phyloP scores from a whole-genome alignment of 331 rosid genomes.

The Ulmus americana region DNA sequence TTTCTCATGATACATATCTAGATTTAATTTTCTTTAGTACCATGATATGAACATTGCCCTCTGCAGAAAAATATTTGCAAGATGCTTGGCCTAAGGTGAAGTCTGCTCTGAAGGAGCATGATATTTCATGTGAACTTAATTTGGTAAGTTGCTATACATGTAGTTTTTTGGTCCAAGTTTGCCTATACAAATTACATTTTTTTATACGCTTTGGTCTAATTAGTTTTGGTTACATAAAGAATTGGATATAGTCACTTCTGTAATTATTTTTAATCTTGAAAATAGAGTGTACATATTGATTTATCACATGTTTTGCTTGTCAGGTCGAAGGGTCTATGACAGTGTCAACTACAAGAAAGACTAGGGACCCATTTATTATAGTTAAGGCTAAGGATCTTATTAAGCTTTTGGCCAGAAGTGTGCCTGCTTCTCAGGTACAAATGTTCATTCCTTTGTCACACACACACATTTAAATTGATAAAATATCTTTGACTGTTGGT shows the following conservation, averaged over 20 bases:
- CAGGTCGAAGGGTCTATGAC: conserved; percentile 93
- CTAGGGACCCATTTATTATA: conserved; percentile 76
- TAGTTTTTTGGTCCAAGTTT: not conserved
- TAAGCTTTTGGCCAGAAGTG: conserved; percentile 83
- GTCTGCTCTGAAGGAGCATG: conserved; percentile 50
- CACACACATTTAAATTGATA: no score
- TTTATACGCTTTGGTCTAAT: not conserved
- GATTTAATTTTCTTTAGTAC: not conserved
- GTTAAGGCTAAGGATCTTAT: conserved; percentile 89
- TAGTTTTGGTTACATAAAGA: not conserved
- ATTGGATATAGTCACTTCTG: not conserved
- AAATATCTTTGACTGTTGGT: no score
- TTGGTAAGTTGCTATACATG: conserved; percentile 36
- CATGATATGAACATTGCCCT: conserved; percentile 1
- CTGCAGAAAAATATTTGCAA: conserved; percentile 66
- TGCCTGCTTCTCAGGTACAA: conserved; percentile 80
- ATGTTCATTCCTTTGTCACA: not conserved
- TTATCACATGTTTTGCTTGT: not conserved
- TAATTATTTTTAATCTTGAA: not conserved
- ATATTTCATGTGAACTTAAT: conserved; percentile 54
- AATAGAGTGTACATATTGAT: not conserved
- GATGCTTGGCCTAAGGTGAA: conserved; percentile 67
- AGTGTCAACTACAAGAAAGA: conserved; percentile 78
- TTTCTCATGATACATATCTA: not conserved
- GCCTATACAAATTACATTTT: not conserved